These are phyloP conservation scores for Monosporascus sp. DNA, from an alignment of 2,329 filamentous ascomycete species.

Conservation along the genomic window DNA sequence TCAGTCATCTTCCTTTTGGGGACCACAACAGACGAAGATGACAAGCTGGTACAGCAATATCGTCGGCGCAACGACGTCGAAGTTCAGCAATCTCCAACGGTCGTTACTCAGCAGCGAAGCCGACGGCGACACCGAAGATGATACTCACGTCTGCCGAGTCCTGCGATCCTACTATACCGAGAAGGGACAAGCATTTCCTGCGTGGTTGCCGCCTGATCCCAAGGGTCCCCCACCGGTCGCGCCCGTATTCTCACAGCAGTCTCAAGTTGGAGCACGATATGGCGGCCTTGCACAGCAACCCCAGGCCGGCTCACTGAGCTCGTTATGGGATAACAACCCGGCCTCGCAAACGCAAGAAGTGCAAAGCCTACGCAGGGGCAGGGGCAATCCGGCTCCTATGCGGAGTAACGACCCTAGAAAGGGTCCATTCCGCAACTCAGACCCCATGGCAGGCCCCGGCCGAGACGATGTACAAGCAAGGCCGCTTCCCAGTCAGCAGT, in stretches of 20 bases:
- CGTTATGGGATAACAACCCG: constrained; percentile 50
- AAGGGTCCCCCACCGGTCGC: constrained; percentile 58
- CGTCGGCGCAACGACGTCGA: constrained; percentile 58
- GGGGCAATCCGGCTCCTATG: constrained; percentile 29
- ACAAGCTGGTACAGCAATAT: constrained; percentile 77
- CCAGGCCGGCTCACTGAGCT: constrained; percentile 40
- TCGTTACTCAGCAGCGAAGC: constrained; percentile 62
- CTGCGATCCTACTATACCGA: constrained; percentile 90
- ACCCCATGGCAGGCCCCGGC: constrained; percentile 21
- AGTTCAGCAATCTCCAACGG: constrained; percentile 60
- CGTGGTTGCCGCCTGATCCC: constrained; percentile 88
- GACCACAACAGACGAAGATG: constrained; percentile 41
- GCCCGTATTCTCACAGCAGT: constrained; percentile 46
- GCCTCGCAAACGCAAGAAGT: constrained; percentile 28
- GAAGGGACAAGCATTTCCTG: constrained; percentile 73
- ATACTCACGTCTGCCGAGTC: constrained; percentile 90
- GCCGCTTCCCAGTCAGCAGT: constrained; percentile 66
- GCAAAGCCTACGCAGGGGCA: constrained; percentile 41
- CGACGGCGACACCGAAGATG: constrained; percentile 75
- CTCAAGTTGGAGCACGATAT: constrained; percentile 48
- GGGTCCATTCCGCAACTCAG: constrained; percentile 29
- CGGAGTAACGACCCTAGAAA: constrained; percentile 23
- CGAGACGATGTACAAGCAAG: constrained; percentile 40
- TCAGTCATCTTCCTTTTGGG: too few species aligned
- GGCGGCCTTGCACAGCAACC: constrained; percentile 37